phyloP scores from a whole-genome alignment of 768 basidiomycete genomes.

The Pluteus cervinus region DNA sequence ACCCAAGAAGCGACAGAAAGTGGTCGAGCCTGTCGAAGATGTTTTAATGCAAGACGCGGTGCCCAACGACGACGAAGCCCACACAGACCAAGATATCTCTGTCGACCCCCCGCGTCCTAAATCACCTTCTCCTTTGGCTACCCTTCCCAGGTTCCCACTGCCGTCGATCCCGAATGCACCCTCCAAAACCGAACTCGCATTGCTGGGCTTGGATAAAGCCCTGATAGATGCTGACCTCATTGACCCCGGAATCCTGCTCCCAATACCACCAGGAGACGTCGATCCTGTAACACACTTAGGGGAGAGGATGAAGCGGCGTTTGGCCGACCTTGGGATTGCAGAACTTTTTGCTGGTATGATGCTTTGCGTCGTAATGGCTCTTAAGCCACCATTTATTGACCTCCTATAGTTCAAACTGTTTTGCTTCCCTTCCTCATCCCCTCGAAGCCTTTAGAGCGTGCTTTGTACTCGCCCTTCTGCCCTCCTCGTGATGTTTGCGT shows the following conservation, averaged over 20 bases:
- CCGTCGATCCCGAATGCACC: constrained; percentile 65
- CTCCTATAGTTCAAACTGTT: constrained; percentile 72
- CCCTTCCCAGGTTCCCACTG: constrained; percentile 65
- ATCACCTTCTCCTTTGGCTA: constrained; percentile 14
- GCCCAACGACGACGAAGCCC: constrained; percentile 10
- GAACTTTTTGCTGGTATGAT: constrained; percentile 91
- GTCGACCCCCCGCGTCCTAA: not conserved
- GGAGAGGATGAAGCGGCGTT: constrained; percentile 50
- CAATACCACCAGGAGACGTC: constrained; percentile 37
- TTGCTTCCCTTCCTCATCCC: constrained; percentile 79
- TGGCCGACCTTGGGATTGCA: constrained; percentile 74
- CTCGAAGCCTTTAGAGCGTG: constrained; percentile 26
- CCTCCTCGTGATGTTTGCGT: constrained; percentile 82
- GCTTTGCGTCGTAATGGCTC: too few species aligned
- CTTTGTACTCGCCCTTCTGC: constrained; percentile 60
- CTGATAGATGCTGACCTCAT: constrained; percentile 66
- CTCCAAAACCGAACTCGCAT: constrained; percentile 60
- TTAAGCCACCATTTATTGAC: too few species aligned
- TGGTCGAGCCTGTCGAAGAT: constrained; percentile 18
- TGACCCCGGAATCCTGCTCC: constrained; percentile 40
- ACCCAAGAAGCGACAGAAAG: constrained; percentile 40
- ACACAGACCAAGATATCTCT: constrained; percentile 7
- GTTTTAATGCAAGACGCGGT: constrained; percentile 10
- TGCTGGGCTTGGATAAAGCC: constrained; percentile 76
- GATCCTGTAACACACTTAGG: constrained; percentile 47